Evolutionary conservation across 768 basidiomycete species (phyloP), one percentile per base, ranked within the genome.

Genomic region (Strobilomyces confusus): DNA sequence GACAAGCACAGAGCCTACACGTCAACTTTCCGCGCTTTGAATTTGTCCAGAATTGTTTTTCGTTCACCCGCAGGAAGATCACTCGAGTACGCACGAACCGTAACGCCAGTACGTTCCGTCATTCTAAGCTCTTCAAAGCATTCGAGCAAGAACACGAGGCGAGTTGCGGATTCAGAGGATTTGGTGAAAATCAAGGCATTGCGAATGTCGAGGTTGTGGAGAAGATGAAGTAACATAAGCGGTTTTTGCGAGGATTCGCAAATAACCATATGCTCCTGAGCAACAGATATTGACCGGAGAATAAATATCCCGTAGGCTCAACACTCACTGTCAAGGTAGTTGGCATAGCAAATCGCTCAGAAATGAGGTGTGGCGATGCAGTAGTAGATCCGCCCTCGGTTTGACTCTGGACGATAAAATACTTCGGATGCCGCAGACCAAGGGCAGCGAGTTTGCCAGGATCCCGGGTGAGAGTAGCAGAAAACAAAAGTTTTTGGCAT

Each of bases 151-250:
- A 77, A 80, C 25, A 94, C 86, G 8, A 98, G 83, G 9, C 95
- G 82, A 4, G 77, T 74, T 0, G 94, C 90, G 0, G 92, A 92
- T 65, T 98, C 95, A 5, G 95, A 87, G 0, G 89, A 92, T 72
- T 98, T 98, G n/a, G 95, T 97, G 73, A 99, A 99, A 29, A 97
- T 86, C 32, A 99, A 76, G 0, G 87, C 89, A 54, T 89, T 88
- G 9, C 69, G 75, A 20, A 93, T 77, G 9, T 74, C 63, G 44
- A 73, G 76, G 9, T 73, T 66, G 63, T 88, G 84, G 3, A 97
- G 76, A 47, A 99, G 85, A 63, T 98, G 79, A 70, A 97, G 88
- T 50, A 99, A 81, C 60, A 92, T 76, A 9, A 98, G 79, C 2
- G 95, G 95, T 68, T 99, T 99, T 58, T 86, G 76, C 0, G 83